Conservation (phyloP, 2,329 filamentous ascomycete genomes). For the Colletotrichum trifolii region DNA sequence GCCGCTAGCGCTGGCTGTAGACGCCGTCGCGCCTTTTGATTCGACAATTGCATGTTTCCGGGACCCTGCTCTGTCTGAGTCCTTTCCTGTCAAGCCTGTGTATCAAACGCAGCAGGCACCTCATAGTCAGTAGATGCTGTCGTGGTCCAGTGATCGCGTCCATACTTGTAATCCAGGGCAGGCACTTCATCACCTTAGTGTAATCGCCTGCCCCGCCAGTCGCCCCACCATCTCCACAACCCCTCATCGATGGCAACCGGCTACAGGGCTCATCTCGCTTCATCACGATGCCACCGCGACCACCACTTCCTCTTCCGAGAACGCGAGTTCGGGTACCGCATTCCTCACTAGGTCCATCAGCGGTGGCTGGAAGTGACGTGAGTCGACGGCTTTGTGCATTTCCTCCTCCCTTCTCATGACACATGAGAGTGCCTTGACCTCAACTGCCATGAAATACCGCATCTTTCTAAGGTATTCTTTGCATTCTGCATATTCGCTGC, state of each 20-base stretch:
- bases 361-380: constrained; percentile 21
- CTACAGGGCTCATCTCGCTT: neutral
- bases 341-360: neutral
- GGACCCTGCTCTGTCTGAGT: constrained; percentile 12
- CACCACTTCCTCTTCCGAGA: too few species aligned
- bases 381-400: neutral
- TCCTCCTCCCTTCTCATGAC: constrained; percentile 3
- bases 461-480: neutral
- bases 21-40: constrained; percentile 22
- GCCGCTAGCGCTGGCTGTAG: constrained; percentile 20
- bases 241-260: constrained; percentile 14
- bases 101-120: too few species aligned
- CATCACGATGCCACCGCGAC: too few species aligned
- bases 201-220: constrained; percentile 10
- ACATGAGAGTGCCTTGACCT: neutral
- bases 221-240: constrained; percentile 7
- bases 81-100: too few species aligned
- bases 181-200: neutral
- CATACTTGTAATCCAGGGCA: neutral
- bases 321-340: too few species aligned
- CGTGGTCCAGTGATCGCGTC: neutral
- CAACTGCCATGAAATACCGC: neutral
- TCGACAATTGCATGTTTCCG: constrained; percentile 32
- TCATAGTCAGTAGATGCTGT: too few species aligned
- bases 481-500: neutral